Percentiles rank a stretch among this genome's conserved stretches.
These are phyloP conservation scores for Teratosphaeriaceae sp. DNA, from an alignment of 2,329 filamentous ascomycete species.

Conservation along the genomic window DNA sequence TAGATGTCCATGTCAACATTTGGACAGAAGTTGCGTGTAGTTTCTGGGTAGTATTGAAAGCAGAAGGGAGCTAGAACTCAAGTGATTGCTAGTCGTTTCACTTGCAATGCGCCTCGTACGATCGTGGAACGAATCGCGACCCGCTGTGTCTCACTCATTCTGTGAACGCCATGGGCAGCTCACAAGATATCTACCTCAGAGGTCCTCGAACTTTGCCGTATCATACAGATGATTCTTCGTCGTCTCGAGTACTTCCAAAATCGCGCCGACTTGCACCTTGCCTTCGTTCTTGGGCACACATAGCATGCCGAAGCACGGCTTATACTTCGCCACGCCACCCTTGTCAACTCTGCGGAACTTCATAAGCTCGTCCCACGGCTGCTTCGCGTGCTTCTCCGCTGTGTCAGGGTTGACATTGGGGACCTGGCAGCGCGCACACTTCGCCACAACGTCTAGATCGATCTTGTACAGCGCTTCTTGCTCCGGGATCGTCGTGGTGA, in stretches of 20 bases:
- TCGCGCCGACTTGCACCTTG: slow-evolving; percentile 51
- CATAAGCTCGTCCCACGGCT: slow-evolving; percentile 58
- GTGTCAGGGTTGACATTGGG: slow-evolving; percentile 61
- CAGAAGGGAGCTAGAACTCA: too few relatives aligned
- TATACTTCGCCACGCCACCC: slow-evolving; percentile 54
- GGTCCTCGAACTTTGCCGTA: slow-evolving; percentile 26
- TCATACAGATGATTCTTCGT: slow-evolving; percentile 52
- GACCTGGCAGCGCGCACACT: slow-evolving; percentile 56
- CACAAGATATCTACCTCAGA: slow-evolving; percentile 14
- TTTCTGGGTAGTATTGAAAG: too few relatives aligned
- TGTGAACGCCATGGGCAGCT: too few relatives aligned
- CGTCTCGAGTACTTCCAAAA: slow-evolving; percentile 50
- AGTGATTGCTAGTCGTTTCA: too few relatives aligned
- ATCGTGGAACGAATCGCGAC: too few relatives aligned
- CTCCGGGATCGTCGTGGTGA: slow-evolving; percentile 30
- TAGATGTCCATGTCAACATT: too few relatives aligned
- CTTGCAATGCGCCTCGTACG: too few relatives aligned
- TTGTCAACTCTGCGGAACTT: slow-evolving; percentile 54
- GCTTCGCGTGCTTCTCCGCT: slow-evolving; percentile 49
- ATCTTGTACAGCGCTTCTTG: slow-evolving; percentile 33
- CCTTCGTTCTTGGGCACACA: slow-evolving; percentile 53
- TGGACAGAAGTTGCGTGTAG: too few relatives aligned
- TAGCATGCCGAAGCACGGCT: slow-evolving; percentile 63
- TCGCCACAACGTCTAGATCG: slow-evolving; percentile 50
- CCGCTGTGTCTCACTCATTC: too few relatives aligned